phyloP scores from a whole-genome alignment of 345 rosid species.

The Gossypium bickii region DNA sequence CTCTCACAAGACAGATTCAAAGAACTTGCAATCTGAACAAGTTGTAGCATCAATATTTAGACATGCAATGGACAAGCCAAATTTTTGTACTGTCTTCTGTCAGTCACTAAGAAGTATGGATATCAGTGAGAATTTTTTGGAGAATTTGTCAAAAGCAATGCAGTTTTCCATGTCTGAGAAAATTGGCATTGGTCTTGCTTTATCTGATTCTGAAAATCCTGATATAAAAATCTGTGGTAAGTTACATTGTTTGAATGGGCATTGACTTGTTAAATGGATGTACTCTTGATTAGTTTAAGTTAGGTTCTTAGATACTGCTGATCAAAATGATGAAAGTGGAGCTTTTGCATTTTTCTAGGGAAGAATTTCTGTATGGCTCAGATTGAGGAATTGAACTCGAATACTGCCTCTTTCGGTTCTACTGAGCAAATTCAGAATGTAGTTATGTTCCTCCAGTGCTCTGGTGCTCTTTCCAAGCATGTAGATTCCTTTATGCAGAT shows the following conservation, averaged over 20 bases:
- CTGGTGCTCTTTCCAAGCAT: constrained; percentile 69
- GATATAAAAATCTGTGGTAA: constrained; percentile 52
- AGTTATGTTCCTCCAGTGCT: constrained; percentile 64
- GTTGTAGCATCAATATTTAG: constrained; percentile 49
- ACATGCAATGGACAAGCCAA: constrained; percentile 46
- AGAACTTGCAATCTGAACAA: constrained; percentile 41
- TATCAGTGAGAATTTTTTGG: constrained; percentile 42
- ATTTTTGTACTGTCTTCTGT: constrained; percentile 57
- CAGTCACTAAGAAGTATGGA: constrained; percentile 45
- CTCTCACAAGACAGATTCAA: constrained; percentile 34
- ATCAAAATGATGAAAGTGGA: constrained; percentile 1
- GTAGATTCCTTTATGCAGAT: constrained; percentile 28
- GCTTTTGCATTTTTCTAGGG: constrained; percentile 36
- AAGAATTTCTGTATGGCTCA: constrained; percentile 62
- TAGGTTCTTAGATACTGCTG: background rate
- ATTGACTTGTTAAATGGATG: background rate
- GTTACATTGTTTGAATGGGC: constrained; percentile 14
- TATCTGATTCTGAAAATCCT: constrained; percentile 52
- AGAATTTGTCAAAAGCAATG: constrained; percentile 40
- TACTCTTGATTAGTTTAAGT: constrained; percentile 1
- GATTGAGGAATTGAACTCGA: constrained; percentile 55
- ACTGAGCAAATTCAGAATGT: constrained; percentile 70
- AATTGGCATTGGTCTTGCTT: constrained; percentile 65
- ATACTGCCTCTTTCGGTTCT: constrained; percentile 44
- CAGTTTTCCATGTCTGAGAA: constrained; percentile 61